These are phyloP conservation scores for Dioscorea zingiberensis DNA, from an alignment of 106 monocot species.

Conservation along the genomic window DNA sequence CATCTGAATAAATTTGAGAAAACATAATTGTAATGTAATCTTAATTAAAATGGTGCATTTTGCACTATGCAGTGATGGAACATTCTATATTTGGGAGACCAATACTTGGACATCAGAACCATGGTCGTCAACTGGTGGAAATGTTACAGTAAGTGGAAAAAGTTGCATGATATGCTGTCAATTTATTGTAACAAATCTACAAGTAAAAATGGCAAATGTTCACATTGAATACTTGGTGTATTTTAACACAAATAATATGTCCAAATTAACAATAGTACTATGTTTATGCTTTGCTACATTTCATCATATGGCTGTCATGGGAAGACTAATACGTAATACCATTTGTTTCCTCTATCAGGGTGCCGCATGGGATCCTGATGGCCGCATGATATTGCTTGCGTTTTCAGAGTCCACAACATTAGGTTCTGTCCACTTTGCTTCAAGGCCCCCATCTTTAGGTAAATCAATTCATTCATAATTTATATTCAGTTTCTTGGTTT, in stretches of 20 bases:
- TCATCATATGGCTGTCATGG: neutral
- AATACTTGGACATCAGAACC: slow-evolving; percentile 96
- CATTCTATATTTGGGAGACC: slow-evolving; percentile 99
- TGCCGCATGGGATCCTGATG: slow-evolving; percentile 92
- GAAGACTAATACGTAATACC: neutral
- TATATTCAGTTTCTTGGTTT: slow-evolving; percentile 1
- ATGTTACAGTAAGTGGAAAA: slow-evolving; percentile 66
- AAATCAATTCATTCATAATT: slow-evolving; percentile 10
- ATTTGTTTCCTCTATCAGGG: slow-evolving; percentile 41
- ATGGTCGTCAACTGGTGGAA: slow-evolving; percentile 89
- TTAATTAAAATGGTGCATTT: neutral
- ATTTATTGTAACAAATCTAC: too few relatives aligned
- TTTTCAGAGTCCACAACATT: slow-evolving; percentile 76
- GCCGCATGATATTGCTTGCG: slow-evolving; percentile 72
- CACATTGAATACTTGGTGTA: too few relatives aligned
- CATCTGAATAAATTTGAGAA: neutral
- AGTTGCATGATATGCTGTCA: neutral
- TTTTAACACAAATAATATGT: too few relatives aligned
- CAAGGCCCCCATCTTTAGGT: slow-evolving; percentile 87
- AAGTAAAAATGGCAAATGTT: too few relatives aligned
- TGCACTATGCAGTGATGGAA: slow-evolving; percentile 70
- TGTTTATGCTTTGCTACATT: neutral
- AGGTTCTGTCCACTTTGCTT: slow-evolving; percentile 88
- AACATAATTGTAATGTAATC: slow-evolving; percentile 1
- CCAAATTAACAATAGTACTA: too few relatives aligned